Percentiles rank a stretch among this genome's conserved stretches.
These are phyloP conservation scores for Aquilaria sinensis DNA, from an alignment of 345 rosid genomes.

Conservation along the genomic window DNA sequence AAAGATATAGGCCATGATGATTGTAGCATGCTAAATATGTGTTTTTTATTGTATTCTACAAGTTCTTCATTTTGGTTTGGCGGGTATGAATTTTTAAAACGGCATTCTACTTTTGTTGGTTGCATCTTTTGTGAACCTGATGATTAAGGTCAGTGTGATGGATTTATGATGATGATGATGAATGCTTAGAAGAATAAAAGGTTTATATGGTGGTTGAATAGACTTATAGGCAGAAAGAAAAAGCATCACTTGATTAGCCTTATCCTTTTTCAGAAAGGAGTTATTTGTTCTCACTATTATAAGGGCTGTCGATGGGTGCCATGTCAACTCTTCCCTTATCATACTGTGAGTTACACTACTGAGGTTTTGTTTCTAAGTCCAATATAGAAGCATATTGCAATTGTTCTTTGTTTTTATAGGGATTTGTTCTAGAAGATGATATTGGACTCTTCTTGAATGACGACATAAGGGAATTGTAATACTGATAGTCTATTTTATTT, in stretches of 20 bases:
- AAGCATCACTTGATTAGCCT: constrained; percentile 73
- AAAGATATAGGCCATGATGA: too few relatives aligned
- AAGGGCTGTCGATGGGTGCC: constrained; percentile 86
- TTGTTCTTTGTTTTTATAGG: constrained; percentile 39
- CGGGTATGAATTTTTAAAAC: too few relatives aligned
- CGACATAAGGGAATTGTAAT: constrained; percentile 19
- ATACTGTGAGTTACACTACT: constrained; percentile 51
- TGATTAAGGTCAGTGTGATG: constrained; percentile 84
- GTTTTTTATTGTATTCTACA: too few relatives aligned
- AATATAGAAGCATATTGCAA: not conserved
- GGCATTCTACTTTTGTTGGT: not conserved
- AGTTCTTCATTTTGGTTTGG: too few relatives aligned
- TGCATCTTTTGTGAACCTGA: constrained; percentile 50
- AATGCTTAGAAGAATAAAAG: constrained; percentile 54
- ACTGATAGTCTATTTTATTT: constrained; percentile 17
- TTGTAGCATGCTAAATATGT: too few relatives aligned
- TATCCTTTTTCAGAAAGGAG: constrained; percentile 73
- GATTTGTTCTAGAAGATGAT: constrained; percentile 95
- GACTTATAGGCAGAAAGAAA: constrained; percentile 65
- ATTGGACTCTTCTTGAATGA: constrained; percentile 79
- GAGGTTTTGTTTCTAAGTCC: constrained; percentile 3
- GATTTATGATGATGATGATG: constrained; percentile 53
- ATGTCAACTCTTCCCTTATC: constrained; percentile 84
- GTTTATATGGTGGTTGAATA: constrained; percentile 82
- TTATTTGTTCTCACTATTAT: constrained; percentile 74